Evolutionary conservation across 768 basidiomycete genomes (phyloP).

Genomic region (Boletales sp.): DNA sequence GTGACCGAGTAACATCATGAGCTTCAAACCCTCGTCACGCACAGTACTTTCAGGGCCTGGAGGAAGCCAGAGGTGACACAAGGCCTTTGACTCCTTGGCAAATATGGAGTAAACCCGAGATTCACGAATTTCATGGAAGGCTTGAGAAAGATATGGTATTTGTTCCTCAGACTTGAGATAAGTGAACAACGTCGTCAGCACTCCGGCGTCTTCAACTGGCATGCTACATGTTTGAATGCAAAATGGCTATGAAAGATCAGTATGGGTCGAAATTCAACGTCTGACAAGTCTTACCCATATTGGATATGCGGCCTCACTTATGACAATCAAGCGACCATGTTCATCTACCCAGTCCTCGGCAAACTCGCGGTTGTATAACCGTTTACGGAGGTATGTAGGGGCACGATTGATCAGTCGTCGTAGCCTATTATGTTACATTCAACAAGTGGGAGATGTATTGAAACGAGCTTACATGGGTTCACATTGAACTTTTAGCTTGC

Average conservation of each 20-base stretch:
- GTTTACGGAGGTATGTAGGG: conserved; percentile 37
- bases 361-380: conserved; percentile 33
- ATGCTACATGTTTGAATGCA: conserved; percentile 38
- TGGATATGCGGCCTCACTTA: conserved; percentile 63
- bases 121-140: conserved; percentile 60
- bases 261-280: background rate
- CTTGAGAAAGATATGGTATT: conserved; percentile 47
- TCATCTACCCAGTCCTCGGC: conserved; percentile 55
- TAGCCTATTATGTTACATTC: conserved; percentile 29
- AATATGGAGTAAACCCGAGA: conserved; percentile 43
- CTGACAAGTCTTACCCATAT: conserved; percentile 38
- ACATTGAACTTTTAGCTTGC: conserved; percentile 33
- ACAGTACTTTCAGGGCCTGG: conserved; percentile 43
- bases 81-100: conserved; percentile 42
- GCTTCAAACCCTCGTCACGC: conserved; percentile 38
- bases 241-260: conserved; percentile 38
- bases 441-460: background rate
- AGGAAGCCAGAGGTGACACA: conserved; percentile 40
- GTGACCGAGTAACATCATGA: conserved; percentile 25
- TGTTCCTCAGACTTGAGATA: conserved; percentile 47
- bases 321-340: conserved; percentile 46
- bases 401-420: conserved; percentile 34
- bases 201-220: conserved; percentile 33
- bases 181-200: conserved; percentile 35
- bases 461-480: conserved; percentile 36